Base-by-base conservation (phyloP, 2,329 filamentous ascomycete species). In the Dothidotthia symphoricarpi region DNA sequence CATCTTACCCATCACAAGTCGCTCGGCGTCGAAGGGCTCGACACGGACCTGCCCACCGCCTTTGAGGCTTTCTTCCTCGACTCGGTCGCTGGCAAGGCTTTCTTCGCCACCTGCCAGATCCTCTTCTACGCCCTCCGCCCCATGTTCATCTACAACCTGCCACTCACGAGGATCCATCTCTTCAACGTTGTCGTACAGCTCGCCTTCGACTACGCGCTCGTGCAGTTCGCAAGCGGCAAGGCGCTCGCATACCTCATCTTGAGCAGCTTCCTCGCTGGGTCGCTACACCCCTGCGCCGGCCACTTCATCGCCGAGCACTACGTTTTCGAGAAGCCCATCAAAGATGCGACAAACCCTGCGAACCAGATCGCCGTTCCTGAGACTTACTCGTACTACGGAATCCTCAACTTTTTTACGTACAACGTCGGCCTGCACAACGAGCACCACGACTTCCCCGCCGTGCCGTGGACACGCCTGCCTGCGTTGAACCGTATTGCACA, bases 41-140 rank as follows among this genome's bases (percentile, higher is more conserved):
- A 98, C 67, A 95, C 91, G 29, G 93, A 98, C 63, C 83, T 98
- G 17, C 93, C 93, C 16, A 97, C 93, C 13, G 82, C 87, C 32
- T 70, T 96, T 34, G 93, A 98, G 73, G 91, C 89, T 47, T 71
- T 95, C 63, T 85, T 98, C 66, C 83, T 98, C 58, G 87, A 98
- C 74, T 96, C 89, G 6, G 83, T 98, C 56, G 80, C 91, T 13
- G 93, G 93, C 67, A 98, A 98, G 72, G 85, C 93, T 52, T 98
- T 98, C 75, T 98, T 98, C 78, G 91, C 86, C 73, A 98, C 93
- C 53, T 98, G 96, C 74, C 93, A 98, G 71, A 96, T 98, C 68
- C 80, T 98, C 65, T 98, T 98, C 78, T 98, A 98, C 74, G 93
- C 93, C 58, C 70, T 98, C 34, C 87, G 93, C 12, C 93, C 93